phyloP scores from a whole-genome alignment of 2,329 filamentous ascomycete genomes.

The Clathrospora elynae region DNA sequence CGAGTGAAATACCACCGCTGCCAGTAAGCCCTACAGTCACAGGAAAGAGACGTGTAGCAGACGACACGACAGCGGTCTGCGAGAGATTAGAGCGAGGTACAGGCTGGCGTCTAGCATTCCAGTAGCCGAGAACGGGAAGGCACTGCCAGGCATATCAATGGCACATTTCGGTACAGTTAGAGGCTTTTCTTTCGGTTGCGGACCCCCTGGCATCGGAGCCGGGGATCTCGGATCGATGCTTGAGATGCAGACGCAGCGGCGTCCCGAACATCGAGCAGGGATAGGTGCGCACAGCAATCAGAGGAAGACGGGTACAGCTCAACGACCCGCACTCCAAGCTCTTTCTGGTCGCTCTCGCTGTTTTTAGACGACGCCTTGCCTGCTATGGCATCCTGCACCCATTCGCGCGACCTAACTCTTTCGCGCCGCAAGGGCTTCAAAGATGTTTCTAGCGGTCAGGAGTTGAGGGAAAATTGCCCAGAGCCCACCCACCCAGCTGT shows the following conservation, averaged over 20 bases:
- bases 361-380: slow-evolving; percentile 5
- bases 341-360: slow-evolving; percentile 6
- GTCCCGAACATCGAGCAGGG: slow-evolving; percentile 16
- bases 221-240: slow-evolving; percentile 15
- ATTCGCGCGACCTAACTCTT: neutral
- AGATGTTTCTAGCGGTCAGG: neutral
- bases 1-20: neutral
- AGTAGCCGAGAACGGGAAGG: neutral
- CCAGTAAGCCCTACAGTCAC: slow-evolving; percentile 1
- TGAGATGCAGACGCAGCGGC: slow-evolving; percentile 13
- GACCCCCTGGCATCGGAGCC: slow-evolving; percentile 1
- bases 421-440: too few relatives aligned
- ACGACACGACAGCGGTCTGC: slow-evolving; percentile 2
- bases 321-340: slow-evolving; percentile 19
- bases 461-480: neutral
- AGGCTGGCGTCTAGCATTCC: slow-evolving; percentile 1
- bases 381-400: slow-evolving; percentile 1
- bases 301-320: slow-evolving; percentile 12
- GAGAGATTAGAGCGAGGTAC: slow-evolving; percentile 1
- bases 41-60: slow-evolving; percentile 1
- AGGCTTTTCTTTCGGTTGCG: slow-evolving; percentile 1
- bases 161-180: neutral
- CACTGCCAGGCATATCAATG: neutral
- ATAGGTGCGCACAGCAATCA: slow-evolving; percentile 17
- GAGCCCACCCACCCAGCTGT: neutral